Conservation (phyloP, 352 stramenopile genomes). For the Plasmopara halstedii region DNA sequence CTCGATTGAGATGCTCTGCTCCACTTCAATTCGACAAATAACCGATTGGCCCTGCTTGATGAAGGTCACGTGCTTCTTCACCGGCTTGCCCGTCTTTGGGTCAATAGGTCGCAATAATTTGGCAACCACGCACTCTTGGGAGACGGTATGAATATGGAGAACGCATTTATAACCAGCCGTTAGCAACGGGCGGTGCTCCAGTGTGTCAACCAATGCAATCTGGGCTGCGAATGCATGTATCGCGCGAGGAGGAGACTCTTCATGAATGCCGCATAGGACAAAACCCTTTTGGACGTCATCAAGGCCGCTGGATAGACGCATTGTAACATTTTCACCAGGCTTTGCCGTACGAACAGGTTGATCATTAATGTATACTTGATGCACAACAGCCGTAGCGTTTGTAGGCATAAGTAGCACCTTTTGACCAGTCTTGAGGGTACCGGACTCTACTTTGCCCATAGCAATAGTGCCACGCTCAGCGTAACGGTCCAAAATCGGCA, state of each 20-base stretch:
- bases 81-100: slow-evolving; percentile 84
- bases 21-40: slow-evolving; percentile 90
- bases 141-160: slow-evolving; percentile 96
- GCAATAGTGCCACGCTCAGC: slow-evolving; percentile 94
- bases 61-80: slow-evolving; percentile 93
- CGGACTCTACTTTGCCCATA: slow-evolving; percentile 98
- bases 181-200: slow-evolving; percentile 95
- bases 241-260: slow-evolving; percentile 39
- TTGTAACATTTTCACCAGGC: slow-evolving; percentile 96
- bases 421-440: slow-evolving; percentile 86
- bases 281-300: slow-evolving; percentile 89
- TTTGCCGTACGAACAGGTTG: slow-evolving; percentile 91
- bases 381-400: slow-evolving; percentile 45
- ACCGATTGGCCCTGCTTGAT: slow-evolving; percentile 93
- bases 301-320: slow-evolving; percentile 89
- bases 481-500: slow-evolving; percentile 98
- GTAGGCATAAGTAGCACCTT: slow-evolving; percentile 96
- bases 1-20: slow-evolving; percentile 92
- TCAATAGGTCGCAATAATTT: slow-evolving; percentile 89
- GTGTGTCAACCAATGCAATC: slow-evolving; percentile 94
- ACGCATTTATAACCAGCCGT: slow-evolving; percentile 97
- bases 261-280: slow-evolving; percentile 84
- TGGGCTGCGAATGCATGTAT: slow-evolving; percentile 86
- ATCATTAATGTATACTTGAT: slow-evolving; percentile 90
- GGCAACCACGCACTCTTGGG: slow-evolving; percentile 91